Evolutionary conservation across 257 asterid genomes (phyloP).

Genomic region (Capsicum chinense): DNA sequence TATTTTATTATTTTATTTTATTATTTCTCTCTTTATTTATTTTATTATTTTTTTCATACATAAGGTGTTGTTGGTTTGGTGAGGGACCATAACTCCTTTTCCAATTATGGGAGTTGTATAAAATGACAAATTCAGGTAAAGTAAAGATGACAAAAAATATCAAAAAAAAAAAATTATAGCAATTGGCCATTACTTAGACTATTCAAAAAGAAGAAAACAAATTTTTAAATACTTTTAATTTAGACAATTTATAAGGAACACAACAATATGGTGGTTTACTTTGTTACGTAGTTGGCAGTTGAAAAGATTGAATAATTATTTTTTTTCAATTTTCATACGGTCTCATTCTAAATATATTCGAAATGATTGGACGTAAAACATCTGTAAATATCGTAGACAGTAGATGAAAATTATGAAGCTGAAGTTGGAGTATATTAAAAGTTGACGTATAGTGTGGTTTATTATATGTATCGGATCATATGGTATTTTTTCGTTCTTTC

Average conservation of each 20-base stretch:
- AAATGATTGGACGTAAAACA: too few relatives aligned
- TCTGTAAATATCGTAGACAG: too few relatives aligned
- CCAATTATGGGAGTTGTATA: slow-evolving; percentile 15
- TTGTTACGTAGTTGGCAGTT: slow-evolving; percentile 14
- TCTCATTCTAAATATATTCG: neutral
- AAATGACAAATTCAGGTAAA: slow-evolving; percentile 28
- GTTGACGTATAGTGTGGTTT: too few relatives aligned
- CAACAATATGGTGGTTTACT: slow-evolving; percentile 17
- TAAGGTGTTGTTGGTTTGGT: neutral
- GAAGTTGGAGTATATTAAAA: too few relatives aligned
- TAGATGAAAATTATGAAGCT: too few relatives aligned
- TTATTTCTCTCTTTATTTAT: neutral
- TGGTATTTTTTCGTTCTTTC: too few relatives aligned
- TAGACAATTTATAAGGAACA: neutral
- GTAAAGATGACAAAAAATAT: slow-evolving; percentile 17
- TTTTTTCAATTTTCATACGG: neutral
- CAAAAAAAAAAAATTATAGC: neutral
- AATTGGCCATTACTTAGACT: neutral
- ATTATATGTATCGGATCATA: too few relatives aligned
- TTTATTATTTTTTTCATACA: neutral
- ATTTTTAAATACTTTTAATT: neutral
- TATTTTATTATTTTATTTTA: neutral
- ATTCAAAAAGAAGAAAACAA: slow-evolving; percentile 4
- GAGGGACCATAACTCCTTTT: slow-evolving; percentile 15
- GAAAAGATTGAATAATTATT: slow-evolving; percentile 15